Evolutionary conservation across 1,139 yeast species (phyloP).

Genomic region (Yamadazyma friedrichii): DNA sequence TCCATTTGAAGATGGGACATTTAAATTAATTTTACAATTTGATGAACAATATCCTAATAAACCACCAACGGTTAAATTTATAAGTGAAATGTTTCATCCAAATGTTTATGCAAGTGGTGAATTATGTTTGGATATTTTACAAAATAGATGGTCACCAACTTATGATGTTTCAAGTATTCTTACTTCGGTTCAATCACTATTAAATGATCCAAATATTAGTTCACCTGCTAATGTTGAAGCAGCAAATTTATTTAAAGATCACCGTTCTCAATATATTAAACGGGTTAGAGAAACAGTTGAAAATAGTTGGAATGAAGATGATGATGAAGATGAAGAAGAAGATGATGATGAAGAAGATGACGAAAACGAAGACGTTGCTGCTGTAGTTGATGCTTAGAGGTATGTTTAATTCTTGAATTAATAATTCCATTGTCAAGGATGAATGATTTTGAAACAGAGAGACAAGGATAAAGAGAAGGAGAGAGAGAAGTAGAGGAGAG

Average conservation of each 20-base stretch:
- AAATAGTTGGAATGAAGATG: conserved; percentile 73
- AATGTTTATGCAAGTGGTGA: conserved; percentile 96
- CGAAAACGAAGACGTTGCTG: neutral
- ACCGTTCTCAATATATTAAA: conserved; percentile 86
- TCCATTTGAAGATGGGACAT: conserved; percentile 98
- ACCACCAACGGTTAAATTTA: conserved; percentile 89
- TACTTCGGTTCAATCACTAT: conserved; percentile 80
- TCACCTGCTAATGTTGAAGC: conserved; percentile 99
- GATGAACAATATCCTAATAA: conserved; percentile 98
- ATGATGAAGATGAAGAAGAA: conserved; percentile 63
- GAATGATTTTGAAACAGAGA: too few species aligned
- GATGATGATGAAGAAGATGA: conserved; percentile 49
- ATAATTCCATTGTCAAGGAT: too few species aligned
- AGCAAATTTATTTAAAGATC: conserved; percentile 92
- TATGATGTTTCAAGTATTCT: conserved; percentile 96
- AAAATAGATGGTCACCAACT: conserved; percentile 98
- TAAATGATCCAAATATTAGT: conserved; percentile 94
- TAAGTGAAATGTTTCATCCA: conserved; percentile 96
- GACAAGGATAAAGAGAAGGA: too few species aligned
- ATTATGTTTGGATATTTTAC: conserved; percentile 90
- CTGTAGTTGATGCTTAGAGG: neutral
- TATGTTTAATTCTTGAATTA: too few species aligned
- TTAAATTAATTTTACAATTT: conserved; percentile 79
- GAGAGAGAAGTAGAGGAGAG: too few species aligned
- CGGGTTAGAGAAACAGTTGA: conserved; percentile 94